These are phyloP conservation scores for Pseudogymnoascus sp. DNA, from an alignment of 2,329 filamentous ascomycete genomes.

Conservation along the genomic window DNA sequence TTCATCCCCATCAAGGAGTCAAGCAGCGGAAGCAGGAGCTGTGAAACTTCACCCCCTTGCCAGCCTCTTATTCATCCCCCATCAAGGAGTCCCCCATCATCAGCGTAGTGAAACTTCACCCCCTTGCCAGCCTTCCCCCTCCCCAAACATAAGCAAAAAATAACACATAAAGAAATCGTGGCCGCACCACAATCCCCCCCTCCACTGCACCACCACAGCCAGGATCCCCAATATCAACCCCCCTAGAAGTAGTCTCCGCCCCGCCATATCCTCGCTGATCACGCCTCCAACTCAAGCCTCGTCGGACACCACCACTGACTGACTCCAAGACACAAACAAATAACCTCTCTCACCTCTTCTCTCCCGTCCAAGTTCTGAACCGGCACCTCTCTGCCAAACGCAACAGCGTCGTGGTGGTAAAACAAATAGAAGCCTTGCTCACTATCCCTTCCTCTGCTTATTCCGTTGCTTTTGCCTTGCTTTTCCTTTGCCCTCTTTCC, in stretches of 20 bases:
- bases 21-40: not conserved
- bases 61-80: not conserved
- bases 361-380: not conserved
- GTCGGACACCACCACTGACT: conserved; percentile 8
- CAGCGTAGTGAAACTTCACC: not conserved
- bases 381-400: not conserved
- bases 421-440: not conserved
- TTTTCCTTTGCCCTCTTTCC: not conserved
- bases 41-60: not conserved
- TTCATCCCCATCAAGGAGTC: not conserved
- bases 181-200: not conserved
- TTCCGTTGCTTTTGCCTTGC: not conserved
- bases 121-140: not conserved
- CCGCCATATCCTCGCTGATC: not conserved
- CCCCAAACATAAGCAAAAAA: not conserved
- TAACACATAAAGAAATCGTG: not conserved
- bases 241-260: not conserved
- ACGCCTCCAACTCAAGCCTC: not conserved
- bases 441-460: too few species aligned
- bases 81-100: not conserved
- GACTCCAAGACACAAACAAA: conserved; percentile 16
- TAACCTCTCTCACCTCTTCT: conserved; percentile 10
- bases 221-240: not conserved
- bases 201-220: not conserved
- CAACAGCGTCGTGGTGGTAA: not conserved